These are phyloP conservation scores for Graphilbum fragrans DNA, from an alignment of 2,329 filamentous ascomycete species.

Conservation along the genomic window DNA sequence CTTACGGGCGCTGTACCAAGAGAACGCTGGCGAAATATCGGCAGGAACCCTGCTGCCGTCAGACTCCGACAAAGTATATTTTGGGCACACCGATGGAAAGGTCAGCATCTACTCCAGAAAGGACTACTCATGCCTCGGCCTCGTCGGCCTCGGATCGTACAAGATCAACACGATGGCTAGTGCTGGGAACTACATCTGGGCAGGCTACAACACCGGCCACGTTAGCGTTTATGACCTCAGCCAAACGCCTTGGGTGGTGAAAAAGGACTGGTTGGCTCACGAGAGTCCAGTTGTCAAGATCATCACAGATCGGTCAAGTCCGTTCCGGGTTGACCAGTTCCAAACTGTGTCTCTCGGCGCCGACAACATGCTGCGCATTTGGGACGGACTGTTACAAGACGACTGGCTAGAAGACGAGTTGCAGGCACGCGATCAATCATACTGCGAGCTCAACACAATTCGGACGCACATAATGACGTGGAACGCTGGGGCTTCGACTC, in stretches of 20 bases:
- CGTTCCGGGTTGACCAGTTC: slow-evolving; percentile 72
- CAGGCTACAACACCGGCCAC: slow-evolving; percentile 87
- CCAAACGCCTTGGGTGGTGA: slow-evolving; percentile 72
- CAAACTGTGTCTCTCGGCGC: slow-evolving; percentile 81
- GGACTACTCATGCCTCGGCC: slow-evolving; percentile 64
- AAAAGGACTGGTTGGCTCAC: slow-evolving; percentile 93
- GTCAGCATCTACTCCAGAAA: slow-evolving; percentile 79
- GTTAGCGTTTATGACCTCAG: slow-evolving; percentile 84
- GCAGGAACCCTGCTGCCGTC: slow-evolving; percentile 66
- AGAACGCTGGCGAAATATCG: slow-evolving; percentile 74
- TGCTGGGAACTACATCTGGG: slow-evolving; percentile 77
- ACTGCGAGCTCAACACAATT: slow-evolving; percentile 75
- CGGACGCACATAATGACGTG: slow-evolving; percentile 77
- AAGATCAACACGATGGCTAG: slow-evolving; percentile 85
- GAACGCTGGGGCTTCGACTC: slow-evolving; percentile 97
- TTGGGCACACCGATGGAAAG: slow-evolving; percentile 89
- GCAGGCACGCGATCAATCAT: slow-evolving; percentile 71
- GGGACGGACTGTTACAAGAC: slow-evolving; percentile 88
- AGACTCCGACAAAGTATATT: slow-evolving; percentile 68
- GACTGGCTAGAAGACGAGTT: slow-evolving; percentile 91
- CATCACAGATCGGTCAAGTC: slow-evolving; percentile 64
- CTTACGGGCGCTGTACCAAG: slow-evolving; percentile 55
- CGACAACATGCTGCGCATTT: slow-evolving; percentile 72
- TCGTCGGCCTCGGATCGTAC: slow-evolving; percentile 82
- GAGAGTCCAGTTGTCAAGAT: slow-evolving; percentile 71